Evolutionary conservation across 495 filamentous ascomycete genomes (phyloP), one percentile per base, ranked within the genome.

Genomic region (Penicillium chermesinum): DNA sequence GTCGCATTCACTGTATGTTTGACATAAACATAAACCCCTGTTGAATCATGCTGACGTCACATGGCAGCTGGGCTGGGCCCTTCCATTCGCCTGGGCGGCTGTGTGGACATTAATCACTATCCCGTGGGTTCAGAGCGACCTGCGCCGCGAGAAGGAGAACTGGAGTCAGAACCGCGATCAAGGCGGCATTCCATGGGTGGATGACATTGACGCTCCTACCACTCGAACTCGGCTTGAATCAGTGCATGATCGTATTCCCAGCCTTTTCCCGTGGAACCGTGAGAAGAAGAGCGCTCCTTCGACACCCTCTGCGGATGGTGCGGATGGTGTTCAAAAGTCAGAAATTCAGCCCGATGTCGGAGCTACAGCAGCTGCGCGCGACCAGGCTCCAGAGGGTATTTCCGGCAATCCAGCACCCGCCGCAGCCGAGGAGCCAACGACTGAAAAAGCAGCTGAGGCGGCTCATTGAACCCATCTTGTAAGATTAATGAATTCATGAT

Each of bases 1-100:
- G 74, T 86, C 27, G 87, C 84, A 1, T 94, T 88, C 64, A 85
- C 83, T 10, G 77, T 91, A 68, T 66, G 79, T 76, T n/a, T 17
- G 19, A 38, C 17, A n/a, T 17, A 36, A 21, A 27, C 15, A 22
- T 1, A 15, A n/a, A 36, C 22, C 14, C 34, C 14, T 30, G 15
- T 41, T 45, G 27, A 33, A 36, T 39, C 41, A 35, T 10, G 38
- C 53, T 59, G 44, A 63, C 53, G 21, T 46, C 22, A 46, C 15
- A 18, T 19, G 12, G 16, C 33, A 62, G 58, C 51, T 71, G 52
- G 82, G 87, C 32, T 91, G 87, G 88, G 72, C 72, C 1, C 69
- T 84, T 12, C 87, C 88, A 0, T 81, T 89, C 46, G 61, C 79
- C 8, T 91, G 87, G 74, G 81, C 80, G 7, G 75, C 64, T 6